Percentiles rank a stretch among this genome's conserved stretches.
Evolutionary conservation across 805 yeast genomes (phyloP).

Genomic region (Danielia reshetovae): DNA sequence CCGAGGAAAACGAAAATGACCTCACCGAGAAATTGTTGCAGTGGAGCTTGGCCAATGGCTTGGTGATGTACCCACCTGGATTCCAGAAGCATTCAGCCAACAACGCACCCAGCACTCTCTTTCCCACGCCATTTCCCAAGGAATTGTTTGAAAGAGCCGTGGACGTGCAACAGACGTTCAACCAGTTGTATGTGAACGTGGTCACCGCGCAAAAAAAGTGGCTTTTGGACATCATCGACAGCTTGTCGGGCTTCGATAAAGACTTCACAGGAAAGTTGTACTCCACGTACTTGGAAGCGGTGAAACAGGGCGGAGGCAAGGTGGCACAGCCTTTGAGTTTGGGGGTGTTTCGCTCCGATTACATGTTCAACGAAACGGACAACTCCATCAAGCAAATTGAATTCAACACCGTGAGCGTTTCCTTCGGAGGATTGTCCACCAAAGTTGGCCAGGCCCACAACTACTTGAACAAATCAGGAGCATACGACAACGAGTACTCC

Average conservation of each 20-base stretch:
- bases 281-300: slow-evolving; percentile 51
- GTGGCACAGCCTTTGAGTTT: slow-evolving; percentile 64
- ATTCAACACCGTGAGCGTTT: slow-evolving; percentile 92
- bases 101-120: slow-evolving; percentile 84
- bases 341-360: slow-evolving; percentile 89
- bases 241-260: slow-evolving; percentile 55
- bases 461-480: slow-evolving; percentile 56
- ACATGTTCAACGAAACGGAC: slow-evolving; percentile 52
- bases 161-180: slow-evolving; percentile 62
- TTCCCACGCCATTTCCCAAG: slow-evolving; percentile 84
- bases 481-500: slow-evolving; percentile 44
- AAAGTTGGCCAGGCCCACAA: slow-evolving; percentile 75
- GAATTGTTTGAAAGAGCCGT: slow-evolving; percentile 63
- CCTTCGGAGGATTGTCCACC: slow-evolving; percentile 86
- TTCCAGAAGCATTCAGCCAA: slow-evolving; percentile 42
- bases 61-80: slow-evolving; percentile 73
- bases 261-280: slow-evolving; percentile 82
- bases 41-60: slow-evolving; percentile 77
- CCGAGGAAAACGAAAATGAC: slow-evolving; percentile 21
- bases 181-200: slow-evolving; percentile 69
- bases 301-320: slow-evolving; percentile 36
- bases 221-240: slow-evolving; percentile 53
- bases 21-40: slow-evolving; percentile 54
- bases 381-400: slow-evolving; percentile 83
- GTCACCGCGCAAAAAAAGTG: slow-evolving; percentile 54